These are phyloP conservation scores for Pythium brachiatum DNA, from an alignment of 352 stramenopile genomes.

Conservation along the genomic window DNA sequence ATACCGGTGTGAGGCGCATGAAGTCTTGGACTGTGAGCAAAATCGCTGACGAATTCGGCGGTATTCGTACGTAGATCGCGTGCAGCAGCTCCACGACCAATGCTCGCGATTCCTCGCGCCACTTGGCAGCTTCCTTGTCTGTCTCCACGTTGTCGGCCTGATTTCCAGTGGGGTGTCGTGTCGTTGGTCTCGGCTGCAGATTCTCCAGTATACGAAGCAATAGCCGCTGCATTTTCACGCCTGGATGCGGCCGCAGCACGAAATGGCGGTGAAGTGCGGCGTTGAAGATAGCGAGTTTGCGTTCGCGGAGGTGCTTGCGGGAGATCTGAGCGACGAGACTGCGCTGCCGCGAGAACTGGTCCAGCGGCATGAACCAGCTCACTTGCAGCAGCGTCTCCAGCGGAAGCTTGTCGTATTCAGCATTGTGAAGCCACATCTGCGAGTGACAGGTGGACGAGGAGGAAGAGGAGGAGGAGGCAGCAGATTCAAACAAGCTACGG, in stretches of 20 bases:
- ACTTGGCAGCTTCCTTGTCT: neutral
- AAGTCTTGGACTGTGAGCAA: constrained; percentile 17
- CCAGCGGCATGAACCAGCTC: constrained; percentile 69
- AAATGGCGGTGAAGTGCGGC: constrained; percentile 47
- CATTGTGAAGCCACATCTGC: constrained; percentile 10
- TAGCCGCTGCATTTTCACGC: constrained; percentile 34
- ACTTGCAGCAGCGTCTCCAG: constrained; percentile 38
- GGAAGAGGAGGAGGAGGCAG: neutral
- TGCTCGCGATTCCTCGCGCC: neutral
- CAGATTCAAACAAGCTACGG: constrained; percentile 30
- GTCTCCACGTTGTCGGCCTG: neutral
- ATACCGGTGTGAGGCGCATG: constrained; percentile 37
- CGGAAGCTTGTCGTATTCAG: constrained; percentile 16
- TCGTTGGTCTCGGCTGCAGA: neutral
- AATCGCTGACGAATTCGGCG: neutral
- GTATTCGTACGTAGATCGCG: constrained; percentile 15
- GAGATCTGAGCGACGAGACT: constrained; percentile 56
- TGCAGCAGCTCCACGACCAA: constrained; percentile 14
- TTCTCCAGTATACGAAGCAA: constrained; percentile 33
- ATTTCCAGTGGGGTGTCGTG: neutral
- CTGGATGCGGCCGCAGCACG: constrained; percentile 38
- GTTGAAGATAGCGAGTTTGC: constrained; percentile 49
- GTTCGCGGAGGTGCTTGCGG: constrained; percentile 49
- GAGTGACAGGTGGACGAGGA: neutral
- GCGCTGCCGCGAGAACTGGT: constrained; percentile 39